These are phyloP conservation scores for Diutina catenulata DNA, from an alignment of 1,139 yeast species.

Conservation along the genomic window DNA sequence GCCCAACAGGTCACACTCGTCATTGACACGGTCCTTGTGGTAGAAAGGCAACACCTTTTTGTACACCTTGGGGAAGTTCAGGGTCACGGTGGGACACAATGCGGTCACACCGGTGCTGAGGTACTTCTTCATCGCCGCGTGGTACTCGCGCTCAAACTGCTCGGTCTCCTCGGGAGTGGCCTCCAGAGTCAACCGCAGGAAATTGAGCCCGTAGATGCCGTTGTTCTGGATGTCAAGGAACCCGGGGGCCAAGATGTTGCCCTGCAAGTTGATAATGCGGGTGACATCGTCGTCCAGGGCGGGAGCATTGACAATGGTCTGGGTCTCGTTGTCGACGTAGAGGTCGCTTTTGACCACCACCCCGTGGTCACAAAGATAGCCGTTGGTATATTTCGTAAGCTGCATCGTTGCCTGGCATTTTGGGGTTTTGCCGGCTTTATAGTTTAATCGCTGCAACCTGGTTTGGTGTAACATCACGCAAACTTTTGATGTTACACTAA, in stretches of 20 bases:
- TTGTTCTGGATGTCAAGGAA: conserved; percentile 51
- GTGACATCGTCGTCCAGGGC: conserved; percentile 9
- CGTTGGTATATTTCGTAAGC: conserved; percentile 28
- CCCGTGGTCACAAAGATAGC: conserved; percentile 43
- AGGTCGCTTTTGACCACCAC: conserved; percentile 28
- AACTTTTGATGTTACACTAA: too few species aligned
- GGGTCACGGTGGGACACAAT: conserved; percentile 50
- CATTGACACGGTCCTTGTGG: conserved; percentile 20
- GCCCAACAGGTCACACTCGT: conserved; percentile 43
- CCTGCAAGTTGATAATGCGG: conserved; percentile 32
- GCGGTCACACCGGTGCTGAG: conserved; percentile 48
- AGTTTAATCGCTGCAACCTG: too few species aligned
- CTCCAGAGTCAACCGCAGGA: conserved; percentile 26
- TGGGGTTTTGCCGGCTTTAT: too few species aligned
- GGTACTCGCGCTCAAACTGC: conserved; percentile 21
- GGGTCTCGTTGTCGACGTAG: conserved; percentile 32
- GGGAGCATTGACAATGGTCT: conserved; percentile 27
- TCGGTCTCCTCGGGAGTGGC: conserved; percentile 25
- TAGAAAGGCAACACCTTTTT: conserved; percentile 37
- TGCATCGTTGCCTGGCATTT: neutral
- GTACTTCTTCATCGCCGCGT: conserved; percentile 37
- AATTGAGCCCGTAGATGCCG: conserved; percentile 51
- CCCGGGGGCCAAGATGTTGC: conserved; percentile 45
- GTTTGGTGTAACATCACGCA: too few species aligned
- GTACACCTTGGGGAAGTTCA: conserved; percentile 43